Conservation (phyloP, 768 basidiomycete genomes). For the Roridomyces roridus region DNA sequence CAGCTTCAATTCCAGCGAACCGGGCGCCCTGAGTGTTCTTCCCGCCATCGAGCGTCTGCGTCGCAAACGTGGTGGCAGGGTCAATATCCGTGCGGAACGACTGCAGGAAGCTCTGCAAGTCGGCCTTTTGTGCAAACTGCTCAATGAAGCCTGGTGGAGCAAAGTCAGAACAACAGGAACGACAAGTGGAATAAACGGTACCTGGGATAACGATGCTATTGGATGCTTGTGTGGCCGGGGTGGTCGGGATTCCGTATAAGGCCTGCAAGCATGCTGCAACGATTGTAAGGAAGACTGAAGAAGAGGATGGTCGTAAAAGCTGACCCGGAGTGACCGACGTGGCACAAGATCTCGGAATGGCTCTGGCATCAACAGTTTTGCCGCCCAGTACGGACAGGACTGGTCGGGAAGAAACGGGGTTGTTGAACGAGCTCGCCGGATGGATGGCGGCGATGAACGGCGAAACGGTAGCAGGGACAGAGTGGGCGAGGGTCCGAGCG, state of each 20-base stretch:
- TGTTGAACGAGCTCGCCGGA: conserved; percentile 38
- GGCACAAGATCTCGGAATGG: neutral
- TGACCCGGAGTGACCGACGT: conserved; percentile 12
- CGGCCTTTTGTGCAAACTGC: conserved; percentile 24
- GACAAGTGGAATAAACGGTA: neutral
- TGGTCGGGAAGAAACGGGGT: conserved; percentile 18
- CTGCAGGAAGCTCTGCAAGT: conserved; percentile 25
- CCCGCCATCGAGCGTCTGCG: conserved; percentile 24
- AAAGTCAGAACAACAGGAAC: neutral
- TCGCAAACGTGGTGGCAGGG: conserved; percentile 25
- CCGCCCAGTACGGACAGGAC: conserved; percentile 17
- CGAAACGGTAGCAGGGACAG: conserved; percentile 38
- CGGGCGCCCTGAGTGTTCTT: conserved; percentile 17
- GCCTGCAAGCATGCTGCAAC: conserved; percentile 30
- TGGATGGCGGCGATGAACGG: conserved; percentile 39
- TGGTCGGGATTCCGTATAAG: conserved; percentile 40
- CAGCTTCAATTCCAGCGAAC: conserved; percentile 27
- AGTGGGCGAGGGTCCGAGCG: conserved; percentile 44
- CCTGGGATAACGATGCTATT: conserved; percentile 23
- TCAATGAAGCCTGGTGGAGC: conserved; percentile 31
- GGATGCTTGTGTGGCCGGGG: conserved; percentile 28
- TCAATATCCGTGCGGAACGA: conserved; percentile 27
- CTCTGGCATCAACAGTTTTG: neutral
- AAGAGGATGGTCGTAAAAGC: neutral
- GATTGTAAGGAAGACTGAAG: neutral